These are phyloP conservation scores for Lactarius hatsudake DNA, from an alignment of 768 basidiomycete species.

Conservation along the genomic window DNA sequence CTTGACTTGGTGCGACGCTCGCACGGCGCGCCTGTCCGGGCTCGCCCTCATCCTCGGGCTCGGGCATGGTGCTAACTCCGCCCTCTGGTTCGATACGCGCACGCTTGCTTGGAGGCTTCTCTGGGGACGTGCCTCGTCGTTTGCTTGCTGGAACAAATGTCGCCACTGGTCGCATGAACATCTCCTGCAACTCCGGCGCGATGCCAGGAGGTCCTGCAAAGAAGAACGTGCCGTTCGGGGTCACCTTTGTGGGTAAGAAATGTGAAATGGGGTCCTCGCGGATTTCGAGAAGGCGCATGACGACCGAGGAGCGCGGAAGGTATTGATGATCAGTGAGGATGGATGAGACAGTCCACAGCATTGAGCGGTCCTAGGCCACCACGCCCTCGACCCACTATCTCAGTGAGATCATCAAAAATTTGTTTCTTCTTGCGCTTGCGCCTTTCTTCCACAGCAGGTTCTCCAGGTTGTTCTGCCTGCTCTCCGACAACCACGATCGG, in stretches of 20 bases:
- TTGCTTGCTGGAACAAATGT: constrained; percentile 47
- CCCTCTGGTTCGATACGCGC: constrained; percentile 49
- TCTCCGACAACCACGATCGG: constrained; percentile 49
- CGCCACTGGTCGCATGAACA: constrained; percentile 79
- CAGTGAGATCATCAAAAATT: constrained; percentile 87
- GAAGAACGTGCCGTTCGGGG: constrained; percentile 69
- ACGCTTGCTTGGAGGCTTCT: constrained; percentile 53
- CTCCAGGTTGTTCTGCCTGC: constrained; percentile 38
- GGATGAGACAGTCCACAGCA: constrained; percentile 54
- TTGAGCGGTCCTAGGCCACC: constrained; percentile 53
- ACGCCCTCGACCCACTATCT: constrained; percentile 64
- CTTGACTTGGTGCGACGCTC: constrained; percentile 57
- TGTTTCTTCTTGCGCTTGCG: constrained; percentile 72
- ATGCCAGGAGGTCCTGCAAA: constrained; percentile 84
- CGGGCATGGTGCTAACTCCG: constrained; percentile 33
- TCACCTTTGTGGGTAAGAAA: constrained; percentile 81
- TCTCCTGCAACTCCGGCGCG: constrained; percentile 72
- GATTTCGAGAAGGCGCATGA: constrained; percentile 85
- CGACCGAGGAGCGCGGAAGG: constrained; percentile 78
- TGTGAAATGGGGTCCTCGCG: constrained; percentile 79
- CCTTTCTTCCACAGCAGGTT: constrained; percentile 35
- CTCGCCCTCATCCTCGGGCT: constrained; percentile 45
- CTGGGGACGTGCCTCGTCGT: constrained; percentile 58
- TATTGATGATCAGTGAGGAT: constrained; percentile 81
- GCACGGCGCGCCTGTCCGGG: constrained; percentile 74